Evolutionary conservation across 2,329 filamentous ascomycete genomes (phyloP), one percentile per base, ranked within the genome.

Genomic region (Colletotrichum nymphaeae): DNA sequence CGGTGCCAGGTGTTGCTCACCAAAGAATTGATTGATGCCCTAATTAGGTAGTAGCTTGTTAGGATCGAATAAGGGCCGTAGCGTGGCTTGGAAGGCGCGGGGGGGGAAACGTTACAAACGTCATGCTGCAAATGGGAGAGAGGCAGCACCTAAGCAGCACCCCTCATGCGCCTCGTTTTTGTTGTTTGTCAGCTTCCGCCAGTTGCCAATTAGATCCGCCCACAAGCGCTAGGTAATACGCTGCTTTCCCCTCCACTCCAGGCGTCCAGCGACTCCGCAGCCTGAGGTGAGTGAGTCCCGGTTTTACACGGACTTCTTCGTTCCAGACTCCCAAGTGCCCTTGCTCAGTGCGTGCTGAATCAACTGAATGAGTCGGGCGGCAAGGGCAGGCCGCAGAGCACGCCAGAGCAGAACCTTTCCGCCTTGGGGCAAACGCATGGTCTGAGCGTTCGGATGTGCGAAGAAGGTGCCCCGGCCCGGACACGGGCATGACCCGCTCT

Each of bases 361-460:
- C 42, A 49, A 49, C 42, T 16, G n/a, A 58, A 35, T 59, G 30
- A 35, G 16, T 35, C n/a, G 19, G 12, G 42, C 19, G 37, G 37
- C 19, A 35, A 35, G 32, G 32, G 32, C 32, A 26, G 26, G 26
- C 26, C 4, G 26, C 26, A 35, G 11, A 35, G 32, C 32, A 35
- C 9, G 32, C 9, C 32, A 35, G 32, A 12, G 32, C 32, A 22
- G 42, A 4, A 9, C 56, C 56, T 32, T 35, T 59, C 56, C n/a
- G 1, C 60, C 52, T 53, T 26, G 4, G 28, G 32, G 8, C 70
- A 74, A 75, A 75, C 66, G 63, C 30, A 9, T 75, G 73, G 73
- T 74, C 73, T 49, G 66, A 70, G 73, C 71, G 35, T 37, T 24
- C 63, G 49, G 49, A 64, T 52, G 22, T 14, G n/a, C n/a, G 35